Base-by-base conservation (phyloP, 805 yeast species). In the Starmerella sp. region DNA sequence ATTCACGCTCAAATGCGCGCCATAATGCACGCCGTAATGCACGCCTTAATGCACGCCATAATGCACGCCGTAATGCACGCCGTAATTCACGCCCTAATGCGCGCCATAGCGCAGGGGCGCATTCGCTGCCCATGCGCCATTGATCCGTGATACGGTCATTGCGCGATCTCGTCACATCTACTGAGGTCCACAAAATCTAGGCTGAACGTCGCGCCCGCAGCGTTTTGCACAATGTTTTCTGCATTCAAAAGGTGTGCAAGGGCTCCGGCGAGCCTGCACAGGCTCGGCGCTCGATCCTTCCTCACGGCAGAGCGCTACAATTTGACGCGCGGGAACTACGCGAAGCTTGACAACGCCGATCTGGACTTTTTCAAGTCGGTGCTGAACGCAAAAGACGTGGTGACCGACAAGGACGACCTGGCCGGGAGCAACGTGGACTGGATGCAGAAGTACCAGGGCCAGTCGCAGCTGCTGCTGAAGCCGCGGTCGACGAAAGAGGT, bases 371-470 rank as follows among this genome's bases (percentile, higher is more conserved):
- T 91, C 74, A 71, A 73, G 57, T 65, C 78, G 0, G 72, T 90
- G 10, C 71, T 93, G 62, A 52, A 51, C 28, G 39, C 56, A 6
- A 57, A 54, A 17, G 65, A 60, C 15, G 63, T 64, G 15, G 43
- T 83, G 51, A 78, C 81, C 14, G 82, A 80, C 57, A 67, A 69
- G 11, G 84, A 81, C 43, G 93, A 85, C 63, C 73, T 90, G 43
- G 75, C 77, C 15, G 79, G 78, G 57, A 86, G 72, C 74, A 90
- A 90, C 65, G 89, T 84, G 67, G 97, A 90, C 69, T 85, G 93
- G 87, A 90, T 88, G 96, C 78, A 87, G 67, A 90, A 90, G 69
- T 90, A 89, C 71, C 76, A 78, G 59, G 97, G 97, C 31, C 89
- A 87, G 67, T 82, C 95, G 0, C 73, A 77, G 63, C 68, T 90